Conservation (phyloP, 73 alveolate species). For the Paramecium primaurelia region DNA sequence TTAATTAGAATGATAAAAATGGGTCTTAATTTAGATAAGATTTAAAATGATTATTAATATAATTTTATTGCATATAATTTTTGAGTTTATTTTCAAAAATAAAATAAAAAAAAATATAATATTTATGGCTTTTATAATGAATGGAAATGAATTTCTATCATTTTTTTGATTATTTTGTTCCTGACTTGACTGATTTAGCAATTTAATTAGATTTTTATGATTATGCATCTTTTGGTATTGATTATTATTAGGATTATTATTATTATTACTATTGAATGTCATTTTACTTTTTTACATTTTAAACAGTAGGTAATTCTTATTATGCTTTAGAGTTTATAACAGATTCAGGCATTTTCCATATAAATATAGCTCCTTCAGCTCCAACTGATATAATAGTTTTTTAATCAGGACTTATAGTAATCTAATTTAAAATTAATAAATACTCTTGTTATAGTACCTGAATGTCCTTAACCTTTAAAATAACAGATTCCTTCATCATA, state of each 20-base stretch:
- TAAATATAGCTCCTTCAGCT: conserved; percentile 97
- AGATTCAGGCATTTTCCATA: conserved; percentile 95
- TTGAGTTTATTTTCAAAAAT: too few species aligned
- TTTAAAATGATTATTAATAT: background rate
- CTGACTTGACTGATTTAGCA: conserved; percentile 29
- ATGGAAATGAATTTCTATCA: background rate
- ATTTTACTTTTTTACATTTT: background rate
- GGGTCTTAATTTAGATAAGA: background rate
- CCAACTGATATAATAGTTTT: conserved; percentile 87
- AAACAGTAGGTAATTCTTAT: conserved; percentile 59
- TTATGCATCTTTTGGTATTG: background rate
- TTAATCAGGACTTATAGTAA: conserved; percentile 90
- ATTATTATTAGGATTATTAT: background rate
- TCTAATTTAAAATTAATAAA: conserved; percentile 29
- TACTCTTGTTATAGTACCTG: conserved; percentile 87
- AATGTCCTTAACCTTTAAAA: conserved; percentile 91
- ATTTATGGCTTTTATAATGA: background rate
- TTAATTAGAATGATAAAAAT: background rate
- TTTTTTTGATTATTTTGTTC: background rate
- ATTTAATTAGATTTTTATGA: background rate
- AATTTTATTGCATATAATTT: background rate
- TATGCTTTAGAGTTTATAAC: conserved; percentile 54
- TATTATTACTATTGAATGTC: background rate
- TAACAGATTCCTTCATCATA: conserved; percentile 92
- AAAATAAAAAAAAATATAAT: background rate